These are phyloP conservation scores for Fusarium sp. DNA, from an alignment of 2,329 filamentous ascomycete genomes.

Conservation along the genomic window DNA sequence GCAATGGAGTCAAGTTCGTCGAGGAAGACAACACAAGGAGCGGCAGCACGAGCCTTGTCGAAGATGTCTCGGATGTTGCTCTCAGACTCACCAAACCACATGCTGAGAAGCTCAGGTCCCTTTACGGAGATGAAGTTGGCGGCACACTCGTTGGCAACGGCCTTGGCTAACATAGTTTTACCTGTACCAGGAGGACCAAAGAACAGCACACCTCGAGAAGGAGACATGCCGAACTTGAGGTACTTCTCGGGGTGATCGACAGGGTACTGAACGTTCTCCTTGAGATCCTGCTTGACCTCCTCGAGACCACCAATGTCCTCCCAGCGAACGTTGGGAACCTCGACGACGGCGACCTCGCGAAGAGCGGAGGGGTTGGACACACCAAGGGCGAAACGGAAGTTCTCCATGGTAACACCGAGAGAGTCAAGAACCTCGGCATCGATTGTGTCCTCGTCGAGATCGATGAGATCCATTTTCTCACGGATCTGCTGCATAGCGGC, in stretches of 20 bases:
- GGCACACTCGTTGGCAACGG: constrained; percentile 97
- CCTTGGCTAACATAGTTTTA: constrained; percentile 99
- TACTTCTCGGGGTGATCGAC: constrained; percentile 99
- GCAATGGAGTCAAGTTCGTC: constrained; percentile 99
- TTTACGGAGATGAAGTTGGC: constrained; percentile 99
- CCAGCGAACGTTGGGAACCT: constrained; percentile 99
- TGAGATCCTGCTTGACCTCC: constrained; percentile 98
- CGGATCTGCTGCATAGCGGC: constrained; percentile 99
- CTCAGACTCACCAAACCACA: constrained; percentile 99
- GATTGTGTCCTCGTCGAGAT: constrained; percentile 98
- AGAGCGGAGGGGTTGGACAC: constrained; percentile 99
- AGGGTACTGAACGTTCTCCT: constrained; percentile 98
- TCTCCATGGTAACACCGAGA: constrained; percentile 98
- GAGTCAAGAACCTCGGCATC: constrained; percentile 98
- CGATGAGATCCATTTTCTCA: constrained; percentile 99
- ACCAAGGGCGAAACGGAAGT: constrained; percentile 98
- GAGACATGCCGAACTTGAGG: constrained; percentile 99
- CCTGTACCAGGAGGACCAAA: constrained; percentile 99
- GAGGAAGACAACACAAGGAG: constrained; percentile 98
- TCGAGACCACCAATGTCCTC: constrained; percentile 99
- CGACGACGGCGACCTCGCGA: constrained; percentile 97
- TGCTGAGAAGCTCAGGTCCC: constrained; percentile 96
- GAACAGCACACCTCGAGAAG: constrained; percentile 97
- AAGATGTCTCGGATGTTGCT: constrained; percentile 99
- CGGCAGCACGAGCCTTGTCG: constrained; percentile 98